These are phyloP conservation scores for Symmetrospora coprosmae DNA, from an alignment of 768 basidiomycete species.

Conservation along the genomic window DNA sequence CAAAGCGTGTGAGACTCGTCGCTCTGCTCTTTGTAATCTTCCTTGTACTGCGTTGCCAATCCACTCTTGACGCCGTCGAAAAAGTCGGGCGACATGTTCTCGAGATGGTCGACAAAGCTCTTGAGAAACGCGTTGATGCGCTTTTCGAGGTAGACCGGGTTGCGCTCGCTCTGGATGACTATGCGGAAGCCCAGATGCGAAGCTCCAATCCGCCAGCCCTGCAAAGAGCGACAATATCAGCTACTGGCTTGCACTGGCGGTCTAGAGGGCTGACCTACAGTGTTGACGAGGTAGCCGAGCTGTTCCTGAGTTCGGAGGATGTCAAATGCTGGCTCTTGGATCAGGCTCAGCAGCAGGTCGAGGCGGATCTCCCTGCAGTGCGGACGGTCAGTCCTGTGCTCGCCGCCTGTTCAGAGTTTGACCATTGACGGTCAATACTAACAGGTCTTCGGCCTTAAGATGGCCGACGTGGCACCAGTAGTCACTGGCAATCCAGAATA, in stretches of 20 bases:
- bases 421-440: too few relatives aligned
- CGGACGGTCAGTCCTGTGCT: not conserved
- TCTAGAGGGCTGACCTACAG: not conserved
- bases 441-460: not conserved
- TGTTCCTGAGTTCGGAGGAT: constrained; percentile 81
- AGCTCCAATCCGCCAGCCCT: too few relatives aligned
- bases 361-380: constrained; percentile 38
- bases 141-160: constrained; percentile 61
- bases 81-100: constrained; percentile 52
- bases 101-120: constrained; percentile 52
- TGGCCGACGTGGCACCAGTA: not conserved
- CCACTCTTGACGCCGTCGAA: constrained; percentile 55
- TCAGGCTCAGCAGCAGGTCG: constrained; percentile 60
- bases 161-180: constrained; percentile 71
- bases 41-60: not conserved
- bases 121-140: constrained; percentile 77
- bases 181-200: constrained; percentile 52
- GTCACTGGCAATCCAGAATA: too few relatives aligned
- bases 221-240: not conserved
- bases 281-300: constrained; percentile 69
- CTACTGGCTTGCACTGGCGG: not conserved
- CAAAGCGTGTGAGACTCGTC: not conserved
- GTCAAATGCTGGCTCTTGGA: constrained; percentile 76
- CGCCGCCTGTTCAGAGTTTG: too few relatives aligned
- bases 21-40: not conserved